A percentile compares a stretch with the other conserved stretches of the same genome.
Conservation (phyloP, 2,329 filamentous ascomycete species). For the Aspergillus sp. region DNA sequence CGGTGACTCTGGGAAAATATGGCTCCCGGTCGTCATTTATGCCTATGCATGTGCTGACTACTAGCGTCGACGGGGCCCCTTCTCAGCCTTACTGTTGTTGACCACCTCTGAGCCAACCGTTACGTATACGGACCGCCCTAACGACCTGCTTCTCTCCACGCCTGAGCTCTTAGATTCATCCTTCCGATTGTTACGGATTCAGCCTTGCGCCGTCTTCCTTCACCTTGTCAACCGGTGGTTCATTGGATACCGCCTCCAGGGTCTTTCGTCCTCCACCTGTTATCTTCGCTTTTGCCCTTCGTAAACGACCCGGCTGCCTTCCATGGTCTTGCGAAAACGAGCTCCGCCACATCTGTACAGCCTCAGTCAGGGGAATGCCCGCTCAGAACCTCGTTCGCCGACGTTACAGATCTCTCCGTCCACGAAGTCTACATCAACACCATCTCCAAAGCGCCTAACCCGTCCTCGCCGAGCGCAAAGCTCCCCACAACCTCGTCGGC, state of each 20-base stretch:
- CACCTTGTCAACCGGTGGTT: too few species aligned
- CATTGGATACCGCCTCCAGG: too few species aligned
- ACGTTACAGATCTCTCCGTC: conserved; percentile 36
- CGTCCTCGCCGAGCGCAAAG: conserved; percentile 27
- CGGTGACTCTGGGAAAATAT: background rate
- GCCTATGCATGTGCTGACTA: background rate
- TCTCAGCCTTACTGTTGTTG: conserved; percentile 4
- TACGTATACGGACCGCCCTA: conserved; percentile 12
- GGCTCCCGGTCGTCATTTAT: background rate
- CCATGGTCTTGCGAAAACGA: conserved; percentile 40
- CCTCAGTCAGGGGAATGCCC: conserved; percentile 30
- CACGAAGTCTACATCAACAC: conserved; percentile 25
- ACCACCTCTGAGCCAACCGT: conserved; percentile 12
- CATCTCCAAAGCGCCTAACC: conserved; percentile 28
- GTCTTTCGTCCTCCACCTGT: background rate
- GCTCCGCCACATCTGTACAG: conserved; percentile 36
- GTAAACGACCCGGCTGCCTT: conserved; percentile 18
- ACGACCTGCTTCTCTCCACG: too few species aligned
- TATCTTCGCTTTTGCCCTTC: background rate
- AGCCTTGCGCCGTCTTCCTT: too few species aligned
- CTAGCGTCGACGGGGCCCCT: background rate
- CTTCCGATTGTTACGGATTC: too few species aligned
- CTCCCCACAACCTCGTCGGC: conserved; percentile 23
- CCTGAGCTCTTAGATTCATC: too few species aligned
- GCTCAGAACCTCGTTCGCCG: conserved; percentile 31